Conservation (phyloP, 345 rosid species). For the Trapa bicornis region DNA sequence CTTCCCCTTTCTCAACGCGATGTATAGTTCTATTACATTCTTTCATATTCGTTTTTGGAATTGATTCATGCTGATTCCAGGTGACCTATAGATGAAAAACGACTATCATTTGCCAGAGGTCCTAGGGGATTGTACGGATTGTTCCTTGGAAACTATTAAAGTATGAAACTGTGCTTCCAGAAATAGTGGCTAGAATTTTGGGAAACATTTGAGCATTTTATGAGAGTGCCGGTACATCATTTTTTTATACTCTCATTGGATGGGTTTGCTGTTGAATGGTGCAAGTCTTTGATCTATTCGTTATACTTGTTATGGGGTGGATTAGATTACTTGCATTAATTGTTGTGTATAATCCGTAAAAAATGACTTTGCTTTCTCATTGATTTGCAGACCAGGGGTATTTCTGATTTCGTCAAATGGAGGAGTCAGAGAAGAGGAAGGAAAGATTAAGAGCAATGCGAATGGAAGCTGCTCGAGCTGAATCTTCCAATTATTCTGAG, state of each 20-base stretch:
- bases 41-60: background rate
- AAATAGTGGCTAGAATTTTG: too few species aligned
- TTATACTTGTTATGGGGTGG: background rate
- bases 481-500: slow-evolving; percentile 20
- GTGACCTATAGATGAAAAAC: background rate
- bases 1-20: background rate
- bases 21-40: background rate
- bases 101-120: background rate
- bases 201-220: too few species aligned
- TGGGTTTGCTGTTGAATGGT: background rate
- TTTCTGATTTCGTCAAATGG: slow-evolving; percentile 28
- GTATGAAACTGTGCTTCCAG: background rate
- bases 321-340: background rate
- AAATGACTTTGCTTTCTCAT: background rate
- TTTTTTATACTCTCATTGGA: background rate
- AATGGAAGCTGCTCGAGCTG: slow-evolving; percentile 45
- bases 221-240: background rate
- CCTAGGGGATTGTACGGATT: background rate
- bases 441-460: slow-evolving; percentile 68
- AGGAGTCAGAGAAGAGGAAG: slow-evolving; percentile 69
- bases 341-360: background rate
- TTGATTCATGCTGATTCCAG: background rate
- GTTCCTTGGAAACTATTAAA: background rate
- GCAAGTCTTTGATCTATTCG: background rate
- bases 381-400: background rate